Evolutionary conservation across 176 grass and related monocot species (phyloP).

Genomic region (Oryza coarctata): DNA sequence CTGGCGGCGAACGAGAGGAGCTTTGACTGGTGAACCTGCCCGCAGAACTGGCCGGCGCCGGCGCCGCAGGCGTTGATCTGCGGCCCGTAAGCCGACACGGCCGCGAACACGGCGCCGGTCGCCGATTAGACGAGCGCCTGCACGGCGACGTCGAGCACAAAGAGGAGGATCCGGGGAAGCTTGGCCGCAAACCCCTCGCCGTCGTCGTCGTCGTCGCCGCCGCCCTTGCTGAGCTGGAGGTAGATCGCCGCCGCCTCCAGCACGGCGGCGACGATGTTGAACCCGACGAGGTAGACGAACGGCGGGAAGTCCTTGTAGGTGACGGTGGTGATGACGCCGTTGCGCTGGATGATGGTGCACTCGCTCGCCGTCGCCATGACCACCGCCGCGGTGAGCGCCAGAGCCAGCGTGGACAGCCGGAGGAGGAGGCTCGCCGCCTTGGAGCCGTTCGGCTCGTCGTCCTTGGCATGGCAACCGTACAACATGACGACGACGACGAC

Average conservation of each 20-base stretch:
- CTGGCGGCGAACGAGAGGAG: not conserved
- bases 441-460: not conserved
- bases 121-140: constrained; percentile 21
- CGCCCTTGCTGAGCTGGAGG: not conserved
- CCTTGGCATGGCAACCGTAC: not conserved
- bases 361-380: constrained; percentile 24
- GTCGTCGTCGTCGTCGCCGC: not conserved
- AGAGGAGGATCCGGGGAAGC: not conserved
- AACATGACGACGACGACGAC: constrained; percentile 18
- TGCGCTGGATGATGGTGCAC: not conserved
- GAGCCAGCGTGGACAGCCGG: not conserved
- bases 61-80: constrained; percentile 14
- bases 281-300: constrained; percentile 14
- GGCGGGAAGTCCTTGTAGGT: constrained; percentile 21
- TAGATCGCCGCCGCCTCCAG: constrained; percentile 24
- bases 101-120: not conserved
- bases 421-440: constrained; percentile 7
- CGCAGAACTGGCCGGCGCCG: not conserved
- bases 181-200: not conserved
- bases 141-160: not conserved
- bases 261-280: constrained; percentile 23
- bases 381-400: constrained; percentile 25
- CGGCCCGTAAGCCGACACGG: not conserved
- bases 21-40: constrained; percentile 2
- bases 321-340: not conserved